These are phyloP conservation scores for Nepenthes mirabilis DNA, from an alignment of 148 eudicot genomes.

Conservation along the genomic window DNA sequence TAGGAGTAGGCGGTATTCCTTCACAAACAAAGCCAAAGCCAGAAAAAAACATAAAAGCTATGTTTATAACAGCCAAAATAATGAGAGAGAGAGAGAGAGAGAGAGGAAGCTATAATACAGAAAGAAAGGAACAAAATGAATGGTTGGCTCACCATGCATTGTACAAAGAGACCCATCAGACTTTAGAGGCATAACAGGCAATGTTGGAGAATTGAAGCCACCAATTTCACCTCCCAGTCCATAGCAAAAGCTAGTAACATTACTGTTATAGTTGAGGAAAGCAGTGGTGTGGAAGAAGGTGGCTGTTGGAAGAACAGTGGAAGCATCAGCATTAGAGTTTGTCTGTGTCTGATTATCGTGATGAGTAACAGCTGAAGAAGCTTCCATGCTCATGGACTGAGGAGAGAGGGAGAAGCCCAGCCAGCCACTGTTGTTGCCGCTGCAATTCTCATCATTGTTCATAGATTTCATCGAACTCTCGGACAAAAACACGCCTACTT, in stretches of 20 bases:
- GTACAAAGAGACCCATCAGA: constrained; percentile 84
- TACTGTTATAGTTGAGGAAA: constrained; percentile 16
- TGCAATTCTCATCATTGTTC: constrained; percentile 21
- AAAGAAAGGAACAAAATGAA: neutral
- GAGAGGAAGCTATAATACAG: neutral
- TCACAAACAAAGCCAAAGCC: constrained; percentile 1
- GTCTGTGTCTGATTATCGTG: constrained; percentile 2
- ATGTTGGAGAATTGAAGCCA: constrained; percentile 22
- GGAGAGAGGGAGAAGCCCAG: constrained; percentile 40
- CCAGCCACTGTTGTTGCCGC: constrained; percentile 21
- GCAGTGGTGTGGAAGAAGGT: constrained; percentile 11
- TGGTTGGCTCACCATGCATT: constrained; percentile 43
- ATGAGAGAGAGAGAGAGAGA: constrained; percentile 3
- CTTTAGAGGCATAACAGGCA: constrained; percentile 78
- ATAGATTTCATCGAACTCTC: constrained; percentile 40
- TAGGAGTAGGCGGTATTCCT: constrained; percentile 42
- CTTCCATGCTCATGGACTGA: constrained; percentile 31
- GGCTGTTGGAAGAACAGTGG: constrained; percentile 16
- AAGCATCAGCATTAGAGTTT: constrained; percentile 1
- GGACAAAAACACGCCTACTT: neutral
- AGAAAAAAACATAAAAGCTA: neutral
- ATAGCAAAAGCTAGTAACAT: constrained; percentile 25
- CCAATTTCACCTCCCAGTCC: constrained; percentile 28
- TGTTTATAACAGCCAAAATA: constrained; percentile 2
- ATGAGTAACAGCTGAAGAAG: constrained; percentile 15